Conservation (phyloP, 768 basidiomycete genomes). For the Coprinellus micaceus region DNA sequence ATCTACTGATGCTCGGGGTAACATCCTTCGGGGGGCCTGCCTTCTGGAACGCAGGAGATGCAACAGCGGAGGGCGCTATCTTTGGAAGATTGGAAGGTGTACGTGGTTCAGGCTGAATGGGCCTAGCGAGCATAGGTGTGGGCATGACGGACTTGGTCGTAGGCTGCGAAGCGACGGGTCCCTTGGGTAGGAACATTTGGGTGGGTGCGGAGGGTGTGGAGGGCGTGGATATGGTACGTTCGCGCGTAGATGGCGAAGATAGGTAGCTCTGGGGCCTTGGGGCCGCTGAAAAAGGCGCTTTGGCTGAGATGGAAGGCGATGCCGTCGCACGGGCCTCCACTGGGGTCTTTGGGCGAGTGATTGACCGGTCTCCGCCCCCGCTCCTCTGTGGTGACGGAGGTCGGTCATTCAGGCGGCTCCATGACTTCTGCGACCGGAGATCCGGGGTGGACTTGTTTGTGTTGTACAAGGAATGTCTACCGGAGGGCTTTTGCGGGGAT, state of each 20-base stretch:
- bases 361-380: slow-evolving; percentile 45
- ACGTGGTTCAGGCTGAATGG: slow-evolving; percentile 49
- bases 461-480: not conserved
- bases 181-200: slow-evolving; percentile 13
- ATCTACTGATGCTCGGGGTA: slow-evolving; percentile 76
- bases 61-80: slow-evolving; percentile 38
- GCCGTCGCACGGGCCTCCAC: too few species aligned
- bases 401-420: slow-evolving; percentile 27
- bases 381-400: slow-evolving; percentile 35
- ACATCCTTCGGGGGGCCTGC: slow-evolving; percentile 59
- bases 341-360: slow-evolving; percentile 40
- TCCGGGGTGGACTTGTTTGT: not conserved
- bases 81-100: slow-evolving; percentile 40
- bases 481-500: slow-evolving; percentile 9
- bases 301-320: not conserved
- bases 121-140: slow-evolving; percentile 46
- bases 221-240: slow-evolving; percentile 18
- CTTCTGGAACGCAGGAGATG: slow-evolving; percentile 61
- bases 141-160: slow-evolving; percentile 32
- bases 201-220: too few species aligned
- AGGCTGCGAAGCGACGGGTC: slow-evolving; percentile 15
- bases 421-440: not conserved
- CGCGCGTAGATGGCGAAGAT: slow-evolving; percentile 9
- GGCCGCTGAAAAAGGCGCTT: not conserved
- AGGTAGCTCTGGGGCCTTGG: slow-evolving; percentile 1